Evolutionary conservation across 1,284 basidiomycete genomes (phyloP).

Genomic region (Melampsora larici-populina): DNA sequence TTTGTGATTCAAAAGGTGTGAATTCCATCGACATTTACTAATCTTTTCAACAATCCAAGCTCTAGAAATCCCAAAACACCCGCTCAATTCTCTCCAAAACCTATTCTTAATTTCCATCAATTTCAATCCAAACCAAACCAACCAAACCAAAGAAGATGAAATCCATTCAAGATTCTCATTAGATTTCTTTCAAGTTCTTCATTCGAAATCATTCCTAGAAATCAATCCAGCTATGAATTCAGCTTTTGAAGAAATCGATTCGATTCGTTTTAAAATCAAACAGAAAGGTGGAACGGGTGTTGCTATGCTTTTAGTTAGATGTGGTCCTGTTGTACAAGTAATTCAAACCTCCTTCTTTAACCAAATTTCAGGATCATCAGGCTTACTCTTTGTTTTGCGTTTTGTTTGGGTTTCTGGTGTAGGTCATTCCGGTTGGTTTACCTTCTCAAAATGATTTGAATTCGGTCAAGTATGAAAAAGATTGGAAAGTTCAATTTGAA

Average conservation of each 20-base stretch:
- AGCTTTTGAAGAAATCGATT: constrained; percentile 20
- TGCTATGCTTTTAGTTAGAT: constrained; percentile 22
- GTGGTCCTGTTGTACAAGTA: constrained; percentile 34
- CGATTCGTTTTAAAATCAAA: constrained; percentile 1
- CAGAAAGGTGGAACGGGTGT: constrained; percentile 29
- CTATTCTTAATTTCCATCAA: neutral
- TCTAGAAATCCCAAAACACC: constrained; percentile 16
- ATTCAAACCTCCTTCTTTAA: too few species aligned
- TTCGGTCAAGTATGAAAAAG: constrained; percentile 8
- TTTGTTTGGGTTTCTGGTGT: too few species aligned
- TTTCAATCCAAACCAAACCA: neutral
- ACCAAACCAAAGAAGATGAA: neutral
- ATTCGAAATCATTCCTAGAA: constrained; percentile 10
- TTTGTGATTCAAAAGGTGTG: constrained; percentile 1
- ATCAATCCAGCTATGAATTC: constrained; percentile 12
- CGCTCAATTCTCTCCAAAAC: neutral
- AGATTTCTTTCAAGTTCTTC: constrained; percentile 6
- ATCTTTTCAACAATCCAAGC: constrained; percentile 38
- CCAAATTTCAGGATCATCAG: too few species aligned
- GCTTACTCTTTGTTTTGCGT: too few species aligned
- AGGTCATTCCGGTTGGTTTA: constrained; percentile 39
- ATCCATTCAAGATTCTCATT: constrained; percentile 15
- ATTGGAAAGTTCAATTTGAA: constrained; percentile 28
- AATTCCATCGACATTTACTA: constrained; percentile 29
- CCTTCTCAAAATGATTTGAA: constrained; percentile 33